These are phyloP conservation scores for Penicillium occitanis DNA, from an alignment of 2,329 filamentous ascomycete species.

Conservation along the genomic window DNA sequence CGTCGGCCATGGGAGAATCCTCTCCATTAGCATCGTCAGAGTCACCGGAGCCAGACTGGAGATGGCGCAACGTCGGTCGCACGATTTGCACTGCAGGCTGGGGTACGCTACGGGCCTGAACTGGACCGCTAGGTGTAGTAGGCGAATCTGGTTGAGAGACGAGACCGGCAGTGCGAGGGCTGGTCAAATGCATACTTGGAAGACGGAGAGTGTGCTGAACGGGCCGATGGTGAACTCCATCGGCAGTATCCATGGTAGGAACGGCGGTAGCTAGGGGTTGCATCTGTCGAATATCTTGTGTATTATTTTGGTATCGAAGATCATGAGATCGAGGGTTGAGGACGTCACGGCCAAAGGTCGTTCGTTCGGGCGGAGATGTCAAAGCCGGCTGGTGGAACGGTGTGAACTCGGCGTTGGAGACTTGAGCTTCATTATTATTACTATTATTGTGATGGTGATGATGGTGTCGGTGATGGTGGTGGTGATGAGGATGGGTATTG, in stretches of 20 bases:
- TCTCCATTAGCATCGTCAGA: conserved; percentile 84
- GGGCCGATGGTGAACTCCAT: conserved; percentile 72
- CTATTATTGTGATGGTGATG: conserved; percentile 17
- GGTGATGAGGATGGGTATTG: conserved; percentile 50
- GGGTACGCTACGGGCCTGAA: conserved; percentile 57
- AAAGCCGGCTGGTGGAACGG: conserved; percentile 62
- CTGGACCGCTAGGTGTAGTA: conserved; percentile 74
- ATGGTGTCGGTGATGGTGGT: conserved; percentile 17
- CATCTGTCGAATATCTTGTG: conserved; percentile 55
- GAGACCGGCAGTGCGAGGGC: conserved; percentile 53
- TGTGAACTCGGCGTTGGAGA: conserved; percentile 50
- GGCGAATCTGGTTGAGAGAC: conserved; percentile 90
- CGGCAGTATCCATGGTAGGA: conserved; percentile 65
- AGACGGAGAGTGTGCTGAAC: conserved; percentile 80
- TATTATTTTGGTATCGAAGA: conserved; percentile 42
- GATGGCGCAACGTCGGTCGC: conserved; percentile 83
- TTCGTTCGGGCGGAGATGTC: conserved; percentile 69
- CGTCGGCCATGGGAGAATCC: conserved; percentile 73
- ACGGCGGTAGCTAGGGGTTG: conserved; percentile 68
- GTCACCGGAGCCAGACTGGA: conserved; percentile 81
- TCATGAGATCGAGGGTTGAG: conserved; percentile 51
- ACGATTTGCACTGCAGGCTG: conserved; percentile 61
- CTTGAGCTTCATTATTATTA: conserved; percentile 15
- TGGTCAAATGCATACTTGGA: conserved; percentile 64
- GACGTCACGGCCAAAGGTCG: conserved; percentile 59